Evolutionary conservation across 495 filamentous ascomycete genomes (phyloP).

Genomic region (Penicillium lagena): DNA sequence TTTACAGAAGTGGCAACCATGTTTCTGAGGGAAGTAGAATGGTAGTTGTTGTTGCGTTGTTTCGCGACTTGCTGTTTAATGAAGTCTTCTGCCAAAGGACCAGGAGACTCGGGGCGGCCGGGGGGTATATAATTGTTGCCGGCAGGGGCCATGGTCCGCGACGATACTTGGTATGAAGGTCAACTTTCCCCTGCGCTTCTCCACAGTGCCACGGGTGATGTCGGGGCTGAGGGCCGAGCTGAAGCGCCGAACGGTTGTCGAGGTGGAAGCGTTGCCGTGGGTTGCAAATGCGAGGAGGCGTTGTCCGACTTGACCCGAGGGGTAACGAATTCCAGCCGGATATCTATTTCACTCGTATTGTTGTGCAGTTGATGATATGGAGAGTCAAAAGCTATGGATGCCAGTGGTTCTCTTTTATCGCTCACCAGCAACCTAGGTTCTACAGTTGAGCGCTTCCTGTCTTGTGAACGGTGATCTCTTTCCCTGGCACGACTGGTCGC

Average conservation of each 20-base stretch:
- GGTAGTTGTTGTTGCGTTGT: constrained; percentile 58
- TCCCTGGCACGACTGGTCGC: neutral
- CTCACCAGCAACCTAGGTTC: neutral
- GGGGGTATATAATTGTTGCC: constrained; percentile 42
- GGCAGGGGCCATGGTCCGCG: constrained; percentile 29
- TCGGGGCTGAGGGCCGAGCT: constrained; percentile 35
- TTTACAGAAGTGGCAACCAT: constrained; percentile 79
- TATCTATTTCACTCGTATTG: constrained; percentile 7
- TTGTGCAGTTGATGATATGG: neutral
- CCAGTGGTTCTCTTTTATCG: neutral
- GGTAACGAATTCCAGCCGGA: constrained; percentile 36
- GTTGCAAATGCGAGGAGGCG: constrained; percentile 21
- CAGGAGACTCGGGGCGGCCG: constrained; percentile 37
- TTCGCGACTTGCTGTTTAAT: constrained; percentile 52
- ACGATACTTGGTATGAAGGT: constrained; percentile 18
- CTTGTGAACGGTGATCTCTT: no score
- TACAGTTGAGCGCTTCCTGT: neutral
- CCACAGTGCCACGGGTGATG: constrained; percentile 43
- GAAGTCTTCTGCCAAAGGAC: constrained; percentile 51
- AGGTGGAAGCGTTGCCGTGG: constrained; percentile 24
- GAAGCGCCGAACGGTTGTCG: constrained; percentile 22
- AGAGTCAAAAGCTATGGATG: constrained; percentile 5
- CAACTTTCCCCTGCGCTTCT: constrained; percentile 24
- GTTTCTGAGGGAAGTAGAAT: constrained; percentile 49
- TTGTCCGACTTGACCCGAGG: constrained; percentile 37